Conservation (phyloP, 2,329 filamentous ascomycete genomes). For the Ophiostoma australiae region DNA sequence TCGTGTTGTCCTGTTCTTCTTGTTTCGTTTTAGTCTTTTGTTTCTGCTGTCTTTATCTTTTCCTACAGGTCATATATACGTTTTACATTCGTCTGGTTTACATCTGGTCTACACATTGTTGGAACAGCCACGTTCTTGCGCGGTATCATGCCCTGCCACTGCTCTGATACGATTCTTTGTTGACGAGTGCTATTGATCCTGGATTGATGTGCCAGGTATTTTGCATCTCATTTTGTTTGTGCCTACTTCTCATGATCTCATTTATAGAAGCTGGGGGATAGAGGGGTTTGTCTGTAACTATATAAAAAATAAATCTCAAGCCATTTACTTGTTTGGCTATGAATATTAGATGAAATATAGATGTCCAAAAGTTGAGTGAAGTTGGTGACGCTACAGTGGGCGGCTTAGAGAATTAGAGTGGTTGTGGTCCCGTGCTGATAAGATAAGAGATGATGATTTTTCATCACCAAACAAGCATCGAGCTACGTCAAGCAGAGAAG, state of each 20-base stretch:
- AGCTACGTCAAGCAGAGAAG: background rate
- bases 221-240: background rate
- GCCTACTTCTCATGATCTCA: background rate
- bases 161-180: background rate
- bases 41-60: background rate
- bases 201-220: background rate
- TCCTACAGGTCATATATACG: background rate
- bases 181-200: background rate
- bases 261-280: background rate
- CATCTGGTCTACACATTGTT: background rate
- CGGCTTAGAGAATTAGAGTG: background rate
- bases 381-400: background rate
- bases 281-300: background rate
- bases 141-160: background rate
- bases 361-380: background rate
- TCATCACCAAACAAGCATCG: constrained; percentile 15
- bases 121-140: background rate
- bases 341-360: background rate
- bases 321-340: background rate
- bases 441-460: constrained; percentile 27
- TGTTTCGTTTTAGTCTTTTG: background rate
- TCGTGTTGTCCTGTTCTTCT: background rate
- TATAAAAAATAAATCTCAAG: background rate
- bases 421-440: constrained; percentile 25
- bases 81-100: background rate